Percentiles rank a stretch among this genome's conserved stretches.
Evolutionary conservation across 1,284 basidiomycete genomes (phyloP).

Genomic region (Apiotrichum akiyoshidainum): DNA sequence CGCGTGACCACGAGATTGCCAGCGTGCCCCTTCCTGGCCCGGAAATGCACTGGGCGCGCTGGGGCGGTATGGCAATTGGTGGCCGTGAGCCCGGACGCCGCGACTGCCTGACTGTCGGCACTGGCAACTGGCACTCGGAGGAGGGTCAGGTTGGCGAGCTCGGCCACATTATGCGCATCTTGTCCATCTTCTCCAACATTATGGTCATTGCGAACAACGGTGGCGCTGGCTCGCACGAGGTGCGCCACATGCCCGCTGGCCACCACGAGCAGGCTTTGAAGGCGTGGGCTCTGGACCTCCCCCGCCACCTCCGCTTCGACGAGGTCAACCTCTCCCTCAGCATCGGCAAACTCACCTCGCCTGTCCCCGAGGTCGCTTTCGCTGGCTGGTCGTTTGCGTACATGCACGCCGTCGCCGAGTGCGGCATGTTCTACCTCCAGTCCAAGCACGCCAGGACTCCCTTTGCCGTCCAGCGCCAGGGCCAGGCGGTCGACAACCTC

Average conservation of each 20-base stretch:
- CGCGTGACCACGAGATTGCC: slow-evolving; percentile 42
- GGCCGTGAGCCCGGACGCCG: slow-evolving; percentile 33
- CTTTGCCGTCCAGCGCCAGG: slow-evolving; percentile 43
- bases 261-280: slow-evolving; percentile 41
- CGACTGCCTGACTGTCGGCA: slow-evolving; percentile 33
- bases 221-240: slow-evolving; percentile 18
- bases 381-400: slow-evolving; percentile 52
- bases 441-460: slow-evolving; percentile 31
- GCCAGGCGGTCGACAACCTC: slow-evolving; percentile 50
- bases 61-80: slow-evolving; percentile 34
- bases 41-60: slow-evolving; percentile 43
- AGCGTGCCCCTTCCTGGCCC: slow-evolving; percentile 41
- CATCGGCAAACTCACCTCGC: slow-evolving; percentile 39
- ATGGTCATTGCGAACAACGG: slow-evolving; percentile 37
- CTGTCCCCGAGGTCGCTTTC: slow-evolving; percentile 34
- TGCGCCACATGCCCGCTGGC: slow-evolving; percentile 15
- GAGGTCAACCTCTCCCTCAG: slow-evolving; percentile 48
- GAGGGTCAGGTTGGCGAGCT: slow-evolving; percentile 48
- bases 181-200: slow-evolving; percentile 39
- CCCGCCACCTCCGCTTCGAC: slow-evolving; percentile 50
- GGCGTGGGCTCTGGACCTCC: slow-evolving; percentile 50
- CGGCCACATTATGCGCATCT: slow-evolving; percentile 49
- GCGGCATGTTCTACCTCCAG: slow-evolving; percentile 53
- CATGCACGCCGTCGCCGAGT: slow-evolving; percentile 54
- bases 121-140: slow-evolving; percentile 40